A percentile compares a stretch with the other conserved stretches of the same genome.
Evolutionary conservation across 345 rosid genomes (phyloP).

Genomic region (Geranium rotundifolium): DNA sequence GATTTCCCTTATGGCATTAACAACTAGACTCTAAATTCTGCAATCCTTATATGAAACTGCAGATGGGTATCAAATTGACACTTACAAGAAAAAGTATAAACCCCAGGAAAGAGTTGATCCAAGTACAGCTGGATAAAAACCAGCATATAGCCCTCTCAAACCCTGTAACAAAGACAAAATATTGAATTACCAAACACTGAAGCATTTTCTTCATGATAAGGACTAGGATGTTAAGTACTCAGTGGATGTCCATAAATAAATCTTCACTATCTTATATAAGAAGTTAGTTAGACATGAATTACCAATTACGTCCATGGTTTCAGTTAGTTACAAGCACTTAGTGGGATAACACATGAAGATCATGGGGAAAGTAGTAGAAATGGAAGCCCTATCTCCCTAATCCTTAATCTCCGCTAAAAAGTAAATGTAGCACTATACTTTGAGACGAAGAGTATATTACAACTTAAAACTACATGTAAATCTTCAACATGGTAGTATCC

Average conservation of each 20-base stretch:
- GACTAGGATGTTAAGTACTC: neutral
- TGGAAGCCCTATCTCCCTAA: too few species aligned
- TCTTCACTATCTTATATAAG: too few species aligned
- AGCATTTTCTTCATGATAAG: neutral
- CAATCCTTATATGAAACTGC: neutral
- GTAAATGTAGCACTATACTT: too few species aligned
- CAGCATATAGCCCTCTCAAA: conserved; percentile 78
- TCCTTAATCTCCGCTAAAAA: too few species aligned
- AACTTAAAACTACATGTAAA: neutral
- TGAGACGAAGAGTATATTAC: neutral
- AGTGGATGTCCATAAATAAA: too few species aligned
- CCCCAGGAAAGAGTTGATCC: conserved; percentile 88
- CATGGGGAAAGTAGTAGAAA: too few species aligned
- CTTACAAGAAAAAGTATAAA: conserved; percentile 88
- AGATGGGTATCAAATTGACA: neutral
- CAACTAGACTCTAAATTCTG: neutral
- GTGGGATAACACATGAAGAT: too few species aligned
- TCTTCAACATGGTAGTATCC: neutral
- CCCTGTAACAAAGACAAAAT: conserved; percentile 35
- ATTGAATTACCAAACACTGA: neutral
- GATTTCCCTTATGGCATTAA: neutral
- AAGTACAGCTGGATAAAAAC: conserved; percentile 73
- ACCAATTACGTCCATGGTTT: too few species aligned
- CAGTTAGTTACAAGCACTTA: too few species aligned
- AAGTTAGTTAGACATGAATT: too few species aligned